Percentiles rank a stretch among this genome's conserved stretches.
These are phyloP conservation scores for Trichoderma arundinaceum DNA, from an alignment of 2,329 filamentous ascomycete species.

Conservation along the genomic window DNA sequence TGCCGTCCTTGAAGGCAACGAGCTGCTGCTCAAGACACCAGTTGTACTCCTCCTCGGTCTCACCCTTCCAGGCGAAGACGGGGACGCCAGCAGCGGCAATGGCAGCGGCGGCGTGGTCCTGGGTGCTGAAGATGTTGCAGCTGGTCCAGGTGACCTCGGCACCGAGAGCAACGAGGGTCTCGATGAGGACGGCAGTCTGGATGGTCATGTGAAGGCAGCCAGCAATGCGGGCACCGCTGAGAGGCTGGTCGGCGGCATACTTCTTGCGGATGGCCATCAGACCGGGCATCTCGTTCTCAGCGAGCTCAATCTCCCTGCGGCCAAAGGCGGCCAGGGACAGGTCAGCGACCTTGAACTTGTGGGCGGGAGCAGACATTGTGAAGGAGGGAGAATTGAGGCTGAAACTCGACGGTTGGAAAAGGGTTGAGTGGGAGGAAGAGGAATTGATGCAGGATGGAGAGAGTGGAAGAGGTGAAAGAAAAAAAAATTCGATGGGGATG, in stretches of 20 bases:
- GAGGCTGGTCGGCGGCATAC: slow-evolving; percentile 91
- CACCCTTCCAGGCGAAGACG: slow-evolving; percentile 79
- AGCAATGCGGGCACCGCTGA: slow-evolving; percentile 93
- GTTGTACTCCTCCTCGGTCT: slow-evolving; percentile 99
- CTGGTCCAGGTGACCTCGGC: slow-evolving; percentile 98
- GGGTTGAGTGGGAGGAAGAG: slow-evolving; percentile 7
- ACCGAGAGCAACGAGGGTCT: slow-evolving; percentile 92
- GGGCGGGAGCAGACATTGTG: slow-evolving; percentile 77
- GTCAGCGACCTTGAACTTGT: slow-evolving; percentile 98
- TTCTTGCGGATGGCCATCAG: slow-evolving; percentile 93
- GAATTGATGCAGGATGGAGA: slow-evolving; percentile 33
- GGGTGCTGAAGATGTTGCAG: slow-evolving; percentile 99
- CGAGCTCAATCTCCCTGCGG: slow-evolving; percentile 98
- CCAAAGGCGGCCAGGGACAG: slow-evolving; percentile 97
- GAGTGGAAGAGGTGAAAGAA: slow-evolving; percentile 35
- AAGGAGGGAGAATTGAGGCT: slow-evolving; percentile 34
- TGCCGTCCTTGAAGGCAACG: slow-evolving; percentile 91
- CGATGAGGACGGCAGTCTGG: slow-evolving; percentile 98
- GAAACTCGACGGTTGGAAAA: slow-evolving; percentile 31
- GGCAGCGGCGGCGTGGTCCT: slow-evolving; percentile 96
- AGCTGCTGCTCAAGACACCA: slow-evolving; percentile 99
- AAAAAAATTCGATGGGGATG: slow-evolving; percentile 21
- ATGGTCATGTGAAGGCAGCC: slow-evolving; percentile 99
- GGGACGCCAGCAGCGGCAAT: slow-evolving; percentile 93
- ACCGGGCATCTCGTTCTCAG: slow-evolving; percentile 96